A percentile compares a stretch with the other conserved stretches of the same genome.
phyloP scores from a whole-genome alignment of 331 rosid species.

The Malus hybrid region DNA sequence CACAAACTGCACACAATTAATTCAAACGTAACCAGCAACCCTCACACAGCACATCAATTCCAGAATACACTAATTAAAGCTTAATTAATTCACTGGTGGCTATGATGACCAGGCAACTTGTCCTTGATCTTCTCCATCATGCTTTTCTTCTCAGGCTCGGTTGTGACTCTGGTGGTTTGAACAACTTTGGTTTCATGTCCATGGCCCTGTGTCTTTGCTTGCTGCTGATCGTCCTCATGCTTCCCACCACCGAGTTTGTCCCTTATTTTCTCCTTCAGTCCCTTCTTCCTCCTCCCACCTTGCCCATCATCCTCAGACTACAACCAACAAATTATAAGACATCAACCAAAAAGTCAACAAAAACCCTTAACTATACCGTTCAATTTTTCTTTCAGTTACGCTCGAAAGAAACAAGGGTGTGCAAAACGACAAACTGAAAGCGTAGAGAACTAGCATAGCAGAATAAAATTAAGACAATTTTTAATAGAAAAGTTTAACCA shows the following conservation, averaged over 20 bases:
- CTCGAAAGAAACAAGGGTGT: no score
- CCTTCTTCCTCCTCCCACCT: constrained; percentile 75
- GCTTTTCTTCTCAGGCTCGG: constrained; percentile 50
- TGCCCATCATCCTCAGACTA: constrained; percentile 68
- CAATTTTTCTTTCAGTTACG: no score
- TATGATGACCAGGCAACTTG: constrained; percentile 67
- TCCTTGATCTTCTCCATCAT: constrained; percentile 68
- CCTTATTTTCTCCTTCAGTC: constrained; percentile 54
- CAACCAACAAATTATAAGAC: background rate
- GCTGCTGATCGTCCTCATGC: constrained; percentile 16
- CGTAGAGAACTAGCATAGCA: no score
- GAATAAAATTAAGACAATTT: no score
- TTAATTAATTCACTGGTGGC: background rate
- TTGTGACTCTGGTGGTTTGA: background rate
- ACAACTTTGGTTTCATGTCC: background rate
- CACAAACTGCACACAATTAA: no score
- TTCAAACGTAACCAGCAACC: no score
- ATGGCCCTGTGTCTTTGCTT: background rate
- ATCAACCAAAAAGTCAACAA: background rate
- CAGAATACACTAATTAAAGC: no score
- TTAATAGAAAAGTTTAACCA: no score
- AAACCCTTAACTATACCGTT: no score
- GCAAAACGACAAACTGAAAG: no score
- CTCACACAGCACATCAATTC: no score
- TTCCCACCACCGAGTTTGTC: constrained; percentile 48